Base-by-base conservation (phyloP, 2,329 filamentous ascomycete species). In the Rugonectria rugulosa region DNA sequence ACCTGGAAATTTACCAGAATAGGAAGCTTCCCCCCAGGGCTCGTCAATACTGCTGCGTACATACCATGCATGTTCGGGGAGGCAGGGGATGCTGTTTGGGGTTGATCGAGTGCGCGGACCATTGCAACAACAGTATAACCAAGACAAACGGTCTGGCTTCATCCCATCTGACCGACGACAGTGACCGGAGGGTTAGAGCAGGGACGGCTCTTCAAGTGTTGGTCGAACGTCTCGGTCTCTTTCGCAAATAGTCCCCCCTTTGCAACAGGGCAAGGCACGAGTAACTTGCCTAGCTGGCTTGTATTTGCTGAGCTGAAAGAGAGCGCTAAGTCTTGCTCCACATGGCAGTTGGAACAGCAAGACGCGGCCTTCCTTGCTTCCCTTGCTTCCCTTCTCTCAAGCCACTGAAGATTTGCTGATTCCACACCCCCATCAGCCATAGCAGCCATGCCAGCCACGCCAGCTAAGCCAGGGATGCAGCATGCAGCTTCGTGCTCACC, bases 381-480 rank as follows among this genome's bases (percentile, higher is more conserved):
- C 24, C 29, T 34, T 5, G n/a, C n/a, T n/a, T n/a, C n/a, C n/a
- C n/a, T n/a, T n/a, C n/a, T n/a, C n/a, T n/a, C 41, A 37, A 31
- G 26, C 37, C 40, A 34, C 36, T 32, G 15, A n/a, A 41, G 26
- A 31, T 19, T 41, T 32, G n/a, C n/a, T n/a, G 48, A 53, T 43
- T 32, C 38, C 40, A 32, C 40, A 45, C 14, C 24, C 34, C 42
- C 37, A n/a, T 19, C 36, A 44, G 15, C n/a, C n/a, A n/a, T n/a
- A n/a, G n/a, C n/a, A n/a, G n/a, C n/a, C n/a, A n/a, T n/a, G n/a
- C n/a, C n/a, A n/a, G n/a, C n/a, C n/a, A n/a, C n/a, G n/a, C n/a
- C n/a, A n/a, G n/a, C n/a, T n/a, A n/a, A n/a, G 41, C 46, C 56
- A 59, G 38, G 56, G 56, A 56, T 53, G 37, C 17, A 53, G 44